Evolutionary conservation across 2,329 filamentous ascomycete species (phyloP), one percentile per base, ranked within the genome.

Genomic region (Emmonsiellopsis sp.): DNA sequence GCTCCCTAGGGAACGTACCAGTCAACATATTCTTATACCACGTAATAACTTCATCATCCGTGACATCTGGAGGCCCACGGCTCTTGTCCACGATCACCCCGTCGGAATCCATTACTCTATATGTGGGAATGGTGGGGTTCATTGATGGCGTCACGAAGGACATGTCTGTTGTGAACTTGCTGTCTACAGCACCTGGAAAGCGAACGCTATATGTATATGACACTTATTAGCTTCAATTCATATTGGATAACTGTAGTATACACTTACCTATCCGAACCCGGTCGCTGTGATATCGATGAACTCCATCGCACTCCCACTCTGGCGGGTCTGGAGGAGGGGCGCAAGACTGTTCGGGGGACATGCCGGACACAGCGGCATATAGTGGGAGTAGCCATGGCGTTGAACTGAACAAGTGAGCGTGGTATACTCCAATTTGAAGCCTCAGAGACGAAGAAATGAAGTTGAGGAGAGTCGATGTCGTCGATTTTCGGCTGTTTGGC

Each of bases 101-200:
- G 67, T 96, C 84, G 61, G 94, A 90, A 69, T 95, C 87, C 65
- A 98, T 85, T 30, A 92, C 84, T 48, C 93, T 86, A 75, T 94
- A 98, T 4, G 93, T 97, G 30, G 91, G 83, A 65, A 98, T 86
- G 5, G 90, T 85, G 35, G 83, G 77, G 62, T 85, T 80, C 51
- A 84, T 81, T 41, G 84, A 79, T 0, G 91, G 87, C 49, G 82
- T 80, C 53, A 88, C 81, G 70, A 95, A 97, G 41, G 79, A 76
- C 70, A 97, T 84, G 0, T 79, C 77, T 59, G 81, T 85, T 4
- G 89, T 95, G 71, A 98, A 98, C 58, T 89, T 88, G 68, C 89
- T 95, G 69, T 96, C 92, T 50, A 97, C 78, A 0, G 93, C 93
- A n/a, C 93, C 93, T 0, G 93, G 93, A 61, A 98, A 98, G 53